A percentile compares a stretch with the other conserved stretches of the same genome.
Evolutionary conservation across 169 alveolate genomes (phyloP).

Genomic region (Eimeria sp.): DNA sequence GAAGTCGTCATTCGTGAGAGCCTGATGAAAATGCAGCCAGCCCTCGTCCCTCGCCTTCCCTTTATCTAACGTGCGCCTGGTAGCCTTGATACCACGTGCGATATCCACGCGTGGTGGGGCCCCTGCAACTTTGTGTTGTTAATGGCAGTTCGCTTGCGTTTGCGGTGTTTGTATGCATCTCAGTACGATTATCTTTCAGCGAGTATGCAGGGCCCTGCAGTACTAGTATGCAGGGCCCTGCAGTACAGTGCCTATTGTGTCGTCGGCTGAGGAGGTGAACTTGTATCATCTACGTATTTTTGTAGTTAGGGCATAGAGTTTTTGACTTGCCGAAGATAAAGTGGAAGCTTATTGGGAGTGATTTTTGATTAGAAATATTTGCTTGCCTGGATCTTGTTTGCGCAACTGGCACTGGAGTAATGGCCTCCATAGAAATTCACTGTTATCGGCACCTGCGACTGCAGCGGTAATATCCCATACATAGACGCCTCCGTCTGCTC

Average conservation of each 20-base stretch:
- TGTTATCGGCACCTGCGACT: conserved; percentile 23
- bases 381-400: conserved; percentile 66
- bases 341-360: neutral
- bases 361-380: neutral
- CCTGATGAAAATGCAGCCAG: neutral
- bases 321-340: neutral
- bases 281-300: neutral
- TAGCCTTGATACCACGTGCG: too few relatives aligned
- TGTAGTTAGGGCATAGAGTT: neutral
- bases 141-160: neutral
- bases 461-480: conserved; percentile 75
- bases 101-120: neutral
- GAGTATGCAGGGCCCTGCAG: neutral
- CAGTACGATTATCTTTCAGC: neutral
- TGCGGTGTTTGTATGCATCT: neutral
- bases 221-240: too few relatives aligned
- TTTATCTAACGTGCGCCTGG: neutral
- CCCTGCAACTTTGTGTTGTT: neutral
- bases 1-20: neutral
- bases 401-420: conserved; percentile 61
- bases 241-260: neutral
- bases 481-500: conserved; percentile 64
- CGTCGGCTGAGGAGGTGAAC: neutral
- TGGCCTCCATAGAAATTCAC: conserved; percentile 74
- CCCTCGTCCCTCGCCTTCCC: neutral